Evolutionary conservation across 2,329 filamentous ascomycete genomes (phyloP).

Genomic region (Arthrobotrys musiformis): DNA sequence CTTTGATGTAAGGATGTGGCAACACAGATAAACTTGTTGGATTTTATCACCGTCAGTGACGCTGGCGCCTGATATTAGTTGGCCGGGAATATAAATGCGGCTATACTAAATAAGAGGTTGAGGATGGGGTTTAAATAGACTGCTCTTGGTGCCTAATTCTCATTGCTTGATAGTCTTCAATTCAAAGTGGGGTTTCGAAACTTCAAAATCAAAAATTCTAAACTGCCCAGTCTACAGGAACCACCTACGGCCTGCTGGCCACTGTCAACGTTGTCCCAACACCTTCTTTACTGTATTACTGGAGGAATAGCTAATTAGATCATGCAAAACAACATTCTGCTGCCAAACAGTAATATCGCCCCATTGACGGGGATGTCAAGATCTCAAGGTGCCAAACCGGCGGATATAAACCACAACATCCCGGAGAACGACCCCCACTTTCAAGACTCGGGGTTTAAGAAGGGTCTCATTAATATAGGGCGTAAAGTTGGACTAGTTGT

Average conservation of each 20-base stretch:
- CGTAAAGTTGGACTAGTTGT: constrained; percentile 24
- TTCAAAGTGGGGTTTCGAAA: too few species aligned
- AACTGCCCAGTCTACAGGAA: neutral
- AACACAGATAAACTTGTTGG: constrained; percentile 9
- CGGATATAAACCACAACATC: constrained; percentile 2
- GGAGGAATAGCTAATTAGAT: too few species aligned
- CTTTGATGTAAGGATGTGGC: neutral
- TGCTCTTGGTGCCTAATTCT: too few species aligned
- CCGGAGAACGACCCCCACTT: constrained; percentile 42
- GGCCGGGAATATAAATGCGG: neutral
- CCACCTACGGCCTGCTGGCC: too few species aligned
- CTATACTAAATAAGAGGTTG: neutral
- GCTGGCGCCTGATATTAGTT: neutral
- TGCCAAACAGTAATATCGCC: constrained; percentile 36
- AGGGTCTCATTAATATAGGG: constrained; percentile 20
- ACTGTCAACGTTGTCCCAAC: too few species aligned
- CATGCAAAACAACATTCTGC: constrained; percentile 50
- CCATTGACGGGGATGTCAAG: constrained; percentile 33
- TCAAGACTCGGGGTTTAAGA: constrained; percentile 17
- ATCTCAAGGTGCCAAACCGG: neutral
- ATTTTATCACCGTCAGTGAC: neutral
- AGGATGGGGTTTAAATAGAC: neutral
- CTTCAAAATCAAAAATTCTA: too few species aligned
- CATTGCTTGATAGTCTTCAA: neutral
- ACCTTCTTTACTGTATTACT: too few species aligned